Percentiles rank a stretch among this genome's conserved stretches.
phyloP scores from a whole-genome alignment of 208 protist species.

The Leishmania braziliensis region DNA sequence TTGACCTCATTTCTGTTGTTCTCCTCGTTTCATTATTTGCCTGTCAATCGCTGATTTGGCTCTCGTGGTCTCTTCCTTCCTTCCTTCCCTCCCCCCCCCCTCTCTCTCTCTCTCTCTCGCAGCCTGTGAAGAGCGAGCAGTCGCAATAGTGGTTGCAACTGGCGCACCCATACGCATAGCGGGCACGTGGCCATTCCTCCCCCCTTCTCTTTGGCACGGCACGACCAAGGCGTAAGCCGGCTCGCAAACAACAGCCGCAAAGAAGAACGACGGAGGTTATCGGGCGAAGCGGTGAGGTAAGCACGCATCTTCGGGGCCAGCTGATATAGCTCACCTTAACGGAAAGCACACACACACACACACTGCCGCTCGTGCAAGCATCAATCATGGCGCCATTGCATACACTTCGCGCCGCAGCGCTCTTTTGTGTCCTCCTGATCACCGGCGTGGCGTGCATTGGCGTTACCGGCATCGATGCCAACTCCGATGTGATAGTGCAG shows the following conservation, averaged over 20 bases:
- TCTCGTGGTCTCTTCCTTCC: too few relatives aligned
- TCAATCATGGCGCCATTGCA: not conserved
- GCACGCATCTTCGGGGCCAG: not conserved
- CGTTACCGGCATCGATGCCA: not conserved
- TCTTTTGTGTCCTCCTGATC: constrained; percentile 6
- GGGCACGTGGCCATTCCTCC: not conserved
- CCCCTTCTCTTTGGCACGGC: not conserved
- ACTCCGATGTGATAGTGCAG: constrained; percentile 22
- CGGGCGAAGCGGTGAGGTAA: not conserved
- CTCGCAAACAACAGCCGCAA: not conserved
- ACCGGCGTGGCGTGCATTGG: not conserved
- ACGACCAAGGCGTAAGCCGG: not conserved
- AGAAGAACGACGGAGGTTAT: not conserved
- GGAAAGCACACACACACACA: not conserved
- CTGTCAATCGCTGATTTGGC: too few relatives aligned
- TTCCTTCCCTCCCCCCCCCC: too few relatives aligned
- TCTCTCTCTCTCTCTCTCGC: too few relatives aligned
- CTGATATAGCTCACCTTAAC: not conserved
- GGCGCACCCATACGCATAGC: not conserved
- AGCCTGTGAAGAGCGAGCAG: not conserved
- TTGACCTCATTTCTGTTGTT: too few relatives aligned
- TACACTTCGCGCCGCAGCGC: not conserved
- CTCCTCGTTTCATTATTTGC: too few relatives aligned
- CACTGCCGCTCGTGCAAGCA: not conserved
- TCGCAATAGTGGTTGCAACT: not conserved